Conservation (phyloP, 305 asterid species). For the Plantago coronopus region DNA sequence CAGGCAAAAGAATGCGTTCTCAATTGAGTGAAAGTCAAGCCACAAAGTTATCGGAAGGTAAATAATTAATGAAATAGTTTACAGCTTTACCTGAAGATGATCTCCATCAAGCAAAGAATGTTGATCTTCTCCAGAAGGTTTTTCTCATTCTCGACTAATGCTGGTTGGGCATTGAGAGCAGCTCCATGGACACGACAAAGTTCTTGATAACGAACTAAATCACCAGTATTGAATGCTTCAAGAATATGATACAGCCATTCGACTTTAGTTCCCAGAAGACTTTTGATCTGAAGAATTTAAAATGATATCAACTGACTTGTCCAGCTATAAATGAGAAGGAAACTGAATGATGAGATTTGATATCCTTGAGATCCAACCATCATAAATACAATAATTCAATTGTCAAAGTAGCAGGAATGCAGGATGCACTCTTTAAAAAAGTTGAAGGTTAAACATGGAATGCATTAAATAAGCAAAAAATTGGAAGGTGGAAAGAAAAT, state of each 20-base stretch:
- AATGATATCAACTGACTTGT: slow-evolving; percentile 1
- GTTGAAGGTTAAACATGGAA: too few species aligned
- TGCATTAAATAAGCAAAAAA: too few species aligned
- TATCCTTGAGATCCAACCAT: slow-evolving; percentile 14
- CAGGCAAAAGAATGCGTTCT: slow-evolving; percentile 24
- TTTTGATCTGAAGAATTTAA: slow-evolving; percentile 53
- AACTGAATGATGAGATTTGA: slow-evolving; percentile 3
- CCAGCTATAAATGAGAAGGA: not conserved
- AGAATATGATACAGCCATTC: slow-evolving; percentile 87
- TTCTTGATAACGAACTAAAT: slow-evolving; percentile 79
- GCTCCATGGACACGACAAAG: slow-evolving; percentile 72
- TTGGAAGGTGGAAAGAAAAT: too few species aligned
- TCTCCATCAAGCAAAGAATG: slow-evolving; percentile 95
- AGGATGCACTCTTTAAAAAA: too few species aligned
- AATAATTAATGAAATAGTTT: slow-evolving; percentile 13
- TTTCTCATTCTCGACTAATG: slow-evolving; percentile 83
- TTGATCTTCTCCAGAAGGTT: slow-evolving; percentile 88
- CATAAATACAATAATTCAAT: too few species aligned
- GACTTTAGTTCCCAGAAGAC: slow-evolving; percentile 74
- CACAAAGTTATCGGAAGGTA: not conserved
- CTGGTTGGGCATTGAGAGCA: slow-evolving; percentile 79
- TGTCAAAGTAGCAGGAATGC: too few species aligned
- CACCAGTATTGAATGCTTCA: slow-evolving; percentile 88
- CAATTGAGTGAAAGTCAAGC: slow-evolving; percentile 10
- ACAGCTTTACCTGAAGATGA: slow-evolving; percentile 63